These are phyloP conservation scores for Dictyostelium firmibasis DNA, from an alignment of 78 protist genomes.

Conservation along the genomic window DNA sequence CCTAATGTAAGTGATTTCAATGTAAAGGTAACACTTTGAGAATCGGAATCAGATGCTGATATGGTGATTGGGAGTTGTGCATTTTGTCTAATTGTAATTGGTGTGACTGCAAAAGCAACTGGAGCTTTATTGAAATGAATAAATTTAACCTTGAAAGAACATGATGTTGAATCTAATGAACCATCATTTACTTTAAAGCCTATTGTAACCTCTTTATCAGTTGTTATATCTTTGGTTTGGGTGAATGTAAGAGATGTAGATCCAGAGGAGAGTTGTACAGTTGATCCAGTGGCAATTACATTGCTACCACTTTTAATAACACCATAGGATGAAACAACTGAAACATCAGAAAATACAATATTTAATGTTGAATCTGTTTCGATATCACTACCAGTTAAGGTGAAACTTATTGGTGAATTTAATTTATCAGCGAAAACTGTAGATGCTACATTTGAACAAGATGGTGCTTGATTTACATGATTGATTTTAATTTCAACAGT, in stretches of 20 bases:
- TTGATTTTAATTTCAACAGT: background rate
- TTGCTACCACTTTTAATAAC: background rate
- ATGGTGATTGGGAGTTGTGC: background rate
- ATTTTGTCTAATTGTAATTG: background rate
- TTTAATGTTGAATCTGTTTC: background rate
- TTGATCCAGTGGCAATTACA: background rate
- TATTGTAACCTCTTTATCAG: background rate
- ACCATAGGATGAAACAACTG: background rate
- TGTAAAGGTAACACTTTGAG: background rate
- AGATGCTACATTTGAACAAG: background rate
- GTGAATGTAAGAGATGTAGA: background rate
- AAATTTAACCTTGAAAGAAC: background rate
- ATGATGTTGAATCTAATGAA: background rate
- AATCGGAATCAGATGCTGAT: background rate
- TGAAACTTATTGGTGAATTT: background rate
- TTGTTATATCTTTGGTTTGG: background rate
- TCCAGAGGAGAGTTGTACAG: background rate
- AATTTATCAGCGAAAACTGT: background rate
- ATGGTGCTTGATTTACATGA: slow-evolving; percentile 25
- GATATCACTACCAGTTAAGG: background rate
- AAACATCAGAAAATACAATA: background rate
- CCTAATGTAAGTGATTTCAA: background rate
- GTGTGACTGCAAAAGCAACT: background rate
- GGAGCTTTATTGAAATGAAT: slow-evolving; percentile 5
- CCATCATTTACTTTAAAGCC: slow-evolving; percentile 21